A percentile compares a stretch with the other conserved stretches of the same genome.
Conservation (phyloP, 805 yeast species). For the Kregervanrija pseudodelftensis region DNA sequence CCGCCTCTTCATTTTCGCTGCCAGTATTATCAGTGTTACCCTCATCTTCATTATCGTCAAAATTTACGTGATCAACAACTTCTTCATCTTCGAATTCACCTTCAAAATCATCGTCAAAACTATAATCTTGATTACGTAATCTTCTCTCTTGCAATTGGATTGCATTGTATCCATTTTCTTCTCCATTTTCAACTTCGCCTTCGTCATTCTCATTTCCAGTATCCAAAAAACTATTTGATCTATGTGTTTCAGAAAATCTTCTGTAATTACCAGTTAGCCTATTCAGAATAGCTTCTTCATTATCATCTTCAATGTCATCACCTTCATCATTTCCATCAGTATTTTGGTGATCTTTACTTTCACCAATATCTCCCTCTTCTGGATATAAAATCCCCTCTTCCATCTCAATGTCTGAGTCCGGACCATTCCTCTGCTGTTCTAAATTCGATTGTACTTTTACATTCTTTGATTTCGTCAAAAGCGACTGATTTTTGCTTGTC, state of each 20-base stretch:
- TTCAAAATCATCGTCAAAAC: conserved; percentile 13
- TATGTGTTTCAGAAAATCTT: conserved; percentile 23
- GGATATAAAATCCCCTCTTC: background rate
- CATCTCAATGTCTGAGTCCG: no score
- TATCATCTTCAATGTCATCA: conserved; percentile 18
- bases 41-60: background rate
- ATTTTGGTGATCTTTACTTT: background rate
- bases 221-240: conserved; percentile 2
- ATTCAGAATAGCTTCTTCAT: conserved; percentile 26
- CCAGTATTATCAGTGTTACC: no score
- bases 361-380: background rate
- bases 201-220: conserved; percentile 15
- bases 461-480: background rate
- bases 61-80: background rate
- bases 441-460: background rate
- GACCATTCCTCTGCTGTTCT: no score
- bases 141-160: background rate
- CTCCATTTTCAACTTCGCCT: conserved; percentile 15
- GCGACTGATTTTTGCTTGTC: background rate
- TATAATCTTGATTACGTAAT: background rate
- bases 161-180: conserved; percentile 5
- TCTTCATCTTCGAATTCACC: conserved; percentile 13
- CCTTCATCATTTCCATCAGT: conserved; percentile 5
- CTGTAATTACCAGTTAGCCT: conserved; percentile 36
- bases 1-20: no score